These are phyloP conservation scores for Plantago ovata DNA, from an alignment of 257 asterid species.

Conservation along the genomic window DNA sequence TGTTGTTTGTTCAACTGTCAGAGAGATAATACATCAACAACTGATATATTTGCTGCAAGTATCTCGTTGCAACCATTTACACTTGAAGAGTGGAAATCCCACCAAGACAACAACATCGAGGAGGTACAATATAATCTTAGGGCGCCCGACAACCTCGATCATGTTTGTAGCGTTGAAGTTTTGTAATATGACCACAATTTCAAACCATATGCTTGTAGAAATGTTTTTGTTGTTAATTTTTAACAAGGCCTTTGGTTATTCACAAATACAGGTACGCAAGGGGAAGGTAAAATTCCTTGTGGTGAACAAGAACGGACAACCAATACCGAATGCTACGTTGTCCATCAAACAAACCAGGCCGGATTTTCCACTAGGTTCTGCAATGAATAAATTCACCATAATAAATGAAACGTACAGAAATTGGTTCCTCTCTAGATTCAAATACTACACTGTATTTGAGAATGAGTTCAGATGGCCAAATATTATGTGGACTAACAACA, in stretches of 20 bases:
- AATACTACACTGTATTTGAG: conserved; percentile 27
- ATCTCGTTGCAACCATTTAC: conserved; percentile 34
- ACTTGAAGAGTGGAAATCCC: conserved; percentile 30
- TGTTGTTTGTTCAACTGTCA: background rate
- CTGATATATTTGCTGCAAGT: conserved; percentile 29
- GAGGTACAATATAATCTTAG: conserved; percentile 10
- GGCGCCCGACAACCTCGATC: too few relatives aligned
- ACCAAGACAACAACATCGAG: conserved; percentile 25
- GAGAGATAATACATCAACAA: conserved; percentile 8
- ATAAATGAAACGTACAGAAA: conserved; percentile 10
- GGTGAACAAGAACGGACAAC: conserved; percentile 9
- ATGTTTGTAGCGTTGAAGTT: too few relatives aligned
- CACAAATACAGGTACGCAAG: conserved; percentile 25
- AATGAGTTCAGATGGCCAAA: conserved; percentile 25
- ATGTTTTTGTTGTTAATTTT: background rate
- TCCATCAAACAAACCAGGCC: conserved; percentile 21
- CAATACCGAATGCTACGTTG: conserved; percentile 25
- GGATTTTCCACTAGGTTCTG: conserved; percentile 26
- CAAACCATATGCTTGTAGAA: too few relatives aligned
- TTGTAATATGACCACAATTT: background rate
- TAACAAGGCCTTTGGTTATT: too few relatives aligned
- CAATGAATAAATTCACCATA: conserved; percentile 13
- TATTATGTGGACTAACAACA: background rate
- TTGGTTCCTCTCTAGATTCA: conserved; percentile 27
- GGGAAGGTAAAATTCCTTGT: conserved; percentile 22